These are phyloP conservation scores for Boeremia lycopersici DNA, from an alignment of 2,329 filamentous ascomycete species.

Conservation along the genomic window DNA sequence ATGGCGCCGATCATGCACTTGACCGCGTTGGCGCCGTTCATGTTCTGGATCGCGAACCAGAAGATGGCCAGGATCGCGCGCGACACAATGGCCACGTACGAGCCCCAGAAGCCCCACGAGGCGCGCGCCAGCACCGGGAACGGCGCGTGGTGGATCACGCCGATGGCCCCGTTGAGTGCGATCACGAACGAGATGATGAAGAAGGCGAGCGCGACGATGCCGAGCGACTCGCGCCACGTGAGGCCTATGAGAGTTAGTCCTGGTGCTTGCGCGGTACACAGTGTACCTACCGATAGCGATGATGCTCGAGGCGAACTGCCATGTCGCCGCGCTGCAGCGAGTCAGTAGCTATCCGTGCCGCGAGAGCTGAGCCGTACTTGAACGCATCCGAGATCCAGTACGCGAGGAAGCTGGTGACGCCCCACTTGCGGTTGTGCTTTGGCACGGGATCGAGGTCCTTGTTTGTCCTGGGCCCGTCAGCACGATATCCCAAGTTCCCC, in stretches of 20 bases:
- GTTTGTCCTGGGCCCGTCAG: slow-evolving; percentile 47
- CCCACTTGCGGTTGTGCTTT: slow-evolving; percentile 53
- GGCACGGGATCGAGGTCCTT: slow-evolving; percentile 59
- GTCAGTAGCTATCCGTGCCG: neutral
- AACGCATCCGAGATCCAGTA: slow-evolving; percentile 61
- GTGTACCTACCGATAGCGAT: slow-evolving; percentile 42
- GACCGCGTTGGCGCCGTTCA: slow-evolving; percentile 64
- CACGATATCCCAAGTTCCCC: no score
- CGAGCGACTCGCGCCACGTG: slow-evolving; percentile 61
- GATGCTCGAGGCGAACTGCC: slow-evolving; percentile 55
- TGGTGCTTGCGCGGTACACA: neutral
- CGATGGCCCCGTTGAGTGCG: slow-evolving; percentile 62
- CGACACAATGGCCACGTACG: slow-evolving; percentile 60
- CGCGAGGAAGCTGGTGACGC: slow-evolving; percentile 53
- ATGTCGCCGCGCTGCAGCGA: slow-evolving; percentile 53
- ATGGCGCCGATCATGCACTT: slow-evolving; percentile 61
- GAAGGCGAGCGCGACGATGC: slow-evolving; percentile 58
- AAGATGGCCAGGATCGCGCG: slow-evolving; percentile 62
- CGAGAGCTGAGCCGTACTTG: slow-evolving; percentile 42
- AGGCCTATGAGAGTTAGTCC: slow-evolving; percentile 47
- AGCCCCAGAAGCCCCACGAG: slow-evolving; percentile 64
- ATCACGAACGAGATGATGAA: slow-evolving; percentile 65
- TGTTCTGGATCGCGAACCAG: slow-evolving; percentile 71
- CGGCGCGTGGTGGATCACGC: slow-evolving; percentile 56
- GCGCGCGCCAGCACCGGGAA: slow-evolving; percentile 63